Evolutionary conservation across 331 rosid species (phyloP).

Genomic region (Pyracantha coccinea): DNA sequence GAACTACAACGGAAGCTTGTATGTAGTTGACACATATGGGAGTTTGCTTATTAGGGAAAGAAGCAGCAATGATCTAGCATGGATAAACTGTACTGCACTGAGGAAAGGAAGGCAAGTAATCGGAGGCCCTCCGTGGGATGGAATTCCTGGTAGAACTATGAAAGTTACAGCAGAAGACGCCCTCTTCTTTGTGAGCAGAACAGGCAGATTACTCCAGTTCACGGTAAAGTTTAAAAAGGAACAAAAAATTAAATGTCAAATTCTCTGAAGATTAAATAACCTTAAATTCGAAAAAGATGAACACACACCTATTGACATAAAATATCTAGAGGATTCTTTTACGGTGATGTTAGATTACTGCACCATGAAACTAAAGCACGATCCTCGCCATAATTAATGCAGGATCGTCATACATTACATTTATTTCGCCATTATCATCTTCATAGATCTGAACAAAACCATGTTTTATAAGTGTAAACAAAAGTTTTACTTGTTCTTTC

Average conservation of each 20-base stretch:
- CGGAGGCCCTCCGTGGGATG: conserved; percentile 93
- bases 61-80: conserved; percentile 46
- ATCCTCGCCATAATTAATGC: background rate
- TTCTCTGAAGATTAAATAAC: background rate
- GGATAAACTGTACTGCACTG: conserved; percentile 72
- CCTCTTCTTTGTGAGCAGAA: conserved; percentile 76
- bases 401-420: background rate
- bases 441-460: background rate
- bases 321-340: background rate
- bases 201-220: conserved; percentile 68
- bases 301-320: background rate
- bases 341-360: background rate
- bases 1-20: conserved; percentile 78
- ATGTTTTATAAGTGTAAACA: background rate
- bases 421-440: background rate
- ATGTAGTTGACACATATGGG: conserved; percentile 61
- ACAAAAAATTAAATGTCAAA: background rate
- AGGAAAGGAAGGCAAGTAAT: conserved; percentile 50
- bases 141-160: conserved; percentile 39
- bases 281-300: background rate
- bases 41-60: conserved; percentile 80
- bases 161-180: conserved; percentile 66
- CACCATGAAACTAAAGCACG: background rate
- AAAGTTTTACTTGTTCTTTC: background rate
- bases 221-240: conserved; percentile 41